These are phyloP conservation scores for Linum usitatissimum DNA, from an alignment of 345 rosid species.

Conservation along the genomic window DNA sequence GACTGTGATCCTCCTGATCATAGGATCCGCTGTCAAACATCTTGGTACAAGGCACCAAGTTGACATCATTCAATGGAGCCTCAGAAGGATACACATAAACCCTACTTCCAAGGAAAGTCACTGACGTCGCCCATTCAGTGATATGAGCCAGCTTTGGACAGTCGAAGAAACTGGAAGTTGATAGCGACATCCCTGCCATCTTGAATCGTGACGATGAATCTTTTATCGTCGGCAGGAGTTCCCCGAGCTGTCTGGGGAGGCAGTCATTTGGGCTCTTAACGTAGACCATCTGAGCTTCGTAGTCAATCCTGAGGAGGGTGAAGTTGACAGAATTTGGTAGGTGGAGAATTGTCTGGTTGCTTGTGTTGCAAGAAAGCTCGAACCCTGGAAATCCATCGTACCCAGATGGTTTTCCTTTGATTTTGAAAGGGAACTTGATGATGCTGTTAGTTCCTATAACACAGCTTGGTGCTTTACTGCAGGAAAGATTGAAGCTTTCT, in stretches of 20 bases:
- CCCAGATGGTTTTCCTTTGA: background rate
- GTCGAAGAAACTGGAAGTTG: background rate
- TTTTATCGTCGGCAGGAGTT: constrained; percentile 6
- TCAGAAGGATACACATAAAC: background rate
- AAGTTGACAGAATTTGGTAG: constrained; percentile 15
- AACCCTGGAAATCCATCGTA: constrained; percentile 10
- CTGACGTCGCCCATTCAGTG: background rate
- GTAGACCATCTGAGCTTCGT: background rate
- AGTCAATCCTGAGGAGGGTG: constrained; percentile 10
- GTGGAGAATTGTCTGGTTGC: constrained; percentile 4
- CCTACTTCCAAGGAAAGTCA: background rate
- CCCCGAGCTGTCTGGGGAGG: background rate
- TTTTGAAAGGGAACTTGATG: constrained; percentile 12
- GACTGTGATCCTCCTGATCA: accelerated
- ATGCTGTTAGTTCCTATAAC: no score
- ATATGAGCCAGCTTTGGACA: background rate
- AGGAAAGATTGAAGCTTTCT: background rate
- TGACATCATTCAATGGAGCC: background rate
- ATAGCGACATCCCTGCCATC: background rate
- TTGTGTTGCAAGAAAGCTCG: constrained; percentile 10
- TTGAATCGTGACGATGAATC: background rate
- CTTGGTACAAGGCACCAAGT: constrained; percentile 11
- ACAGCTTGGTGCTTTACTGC: constrained; percentile 4
- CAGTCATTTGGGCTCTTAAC: constrained; percentile 1
- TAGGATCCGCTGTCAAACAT: background rate